Evolutionary conservation across 75 land plant genomes (phyloP), one percentile per base, ranked within the genome.

Genomic region (Picea sitchensis): DNA sequence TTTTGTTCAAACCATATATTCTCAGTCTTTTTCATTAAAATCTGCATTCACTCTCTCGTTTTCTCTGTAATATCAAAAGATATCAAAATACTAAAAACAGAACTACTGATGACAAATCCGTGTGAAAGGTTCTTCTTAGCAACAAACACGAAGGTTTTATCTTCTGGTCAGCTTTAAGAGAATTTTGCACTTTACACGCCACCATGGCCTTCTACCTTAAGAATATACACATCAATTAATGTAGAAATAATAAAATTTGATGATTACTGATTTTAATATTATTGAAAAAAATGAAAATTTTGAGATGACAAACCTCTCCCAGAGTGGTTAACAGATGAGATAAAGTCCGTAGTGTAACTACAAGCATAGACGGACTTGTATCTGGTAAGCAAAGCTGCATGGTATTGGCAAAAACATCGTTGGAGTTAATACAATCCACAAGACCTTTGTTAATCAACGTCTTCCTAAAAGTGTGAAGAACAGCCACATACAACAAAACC

Each of bases 281-380:
- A 51, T 51, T 51, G 77, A 26, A 76, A 9, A 76, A 3, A 41
- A 18, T 7, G 9, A 44, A 38, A 31, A 44, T n/a, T 78, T 77
- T 64, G 44, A 57, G 34, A 73, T 8, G 58, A 74, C 75, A 59
- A 30, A 98, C 99, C 96, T 95, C 99, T 83, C 99, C 98, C 80
- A 98, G 80, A 61, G 91, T 91, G 58, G 82, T 82, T 80, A 95
- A 81, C 81, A 92, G 87, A 87, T 95, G 92, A 44, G 96, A 87
- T 60, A 98, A 65, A 9, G 91, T 89, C 58, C 96, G 89, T 59
- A 98, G 73, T 57, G 86, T 84, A 77, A 91, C 98, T 61, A 95
- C 90, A 65, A 84, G 77, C 85, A 85, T 88, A 7, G 89, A 86
- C 32, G 99, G 88, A 80, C 83, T 93, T 3, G 73, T 86, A 73